A percentile compares a stretch with the other conserved stretches of the same genome.
Evolutionary conservation across 2,329 filamentous ascomycete species (phyloP).

Genomic region (Alternaria alternata): DNA sequence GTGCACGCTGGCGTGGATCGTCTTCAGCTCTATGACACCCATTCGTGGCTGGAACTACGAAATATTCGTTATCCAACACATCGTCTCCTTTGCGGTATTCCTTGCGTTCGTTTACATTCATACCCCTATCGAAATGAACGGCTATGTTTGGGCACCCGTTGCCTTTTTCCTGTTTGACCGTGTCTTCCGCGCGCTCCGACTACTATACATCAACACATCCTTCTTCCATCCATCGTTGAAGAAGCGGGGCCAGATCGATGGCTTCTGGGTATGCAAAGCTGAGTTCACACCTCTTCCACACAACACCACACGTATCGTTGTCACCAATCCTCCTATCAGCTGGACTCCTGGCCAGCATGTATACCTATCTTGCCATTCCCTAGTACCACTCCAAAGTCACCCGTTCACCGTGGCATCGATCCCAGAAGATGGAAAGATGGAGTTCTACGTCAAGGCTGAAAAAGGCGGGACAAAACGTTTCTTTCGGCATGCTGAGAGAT

Average conservation of each 20-base stretch:
- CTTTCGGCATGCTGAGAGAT: slow-evolving; percentile 60
- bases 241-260: slow-evolving; percentile 34
- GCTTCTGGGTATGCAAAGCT: slow-evolving; percentile 50
- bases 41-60: slow-evolving; percentile 73
- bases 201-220: slow-evolving; percentile 52
- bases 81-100: slow-evolving; percentile 68
- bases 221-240: slow-evolving; percentile 50
- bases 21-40: slow-evolving; percentile 68
- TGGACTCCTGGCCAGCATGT: slow-evolving; percentile 72
- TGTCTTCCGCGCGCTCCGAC: slow-evolving; percentile 54
- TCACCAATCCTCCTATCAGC: slow-evolving; percentile 62
- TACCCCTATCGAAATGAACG: slow-evolving; percentile 65
- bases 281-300: slow-evolving; percentile 59
- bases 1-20: slow-evolving; percentile 71
- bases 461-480: slow-evolving; percentile 62
- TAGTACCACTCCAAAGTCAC: slow-evolving; percentile 68
- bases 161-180: slow-evolving; percentile 70
- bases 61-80: slow-evolving; percentile 73
- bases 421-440: slow-evolving; percentile 62
- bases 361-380: slow-evolving; percentile 65
- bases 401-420: slow-evolving; percentile 70
- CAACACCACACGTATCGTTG: slow-evolving; percentile 64
- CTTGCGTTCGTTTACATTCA: slow-evolving; percentile 71
- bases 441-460: slow-evolving; percentile 65
- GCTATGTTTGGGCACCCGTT: slow-evolving; percentile 72